Percentiles rank a stretch among this genome's conserved stretches.
These are phyloP conservation scores for Hygrophorus pudorinus DNA, from an alignment of 768 basidiomycete species.

Conservation along the genomic window DNA sequence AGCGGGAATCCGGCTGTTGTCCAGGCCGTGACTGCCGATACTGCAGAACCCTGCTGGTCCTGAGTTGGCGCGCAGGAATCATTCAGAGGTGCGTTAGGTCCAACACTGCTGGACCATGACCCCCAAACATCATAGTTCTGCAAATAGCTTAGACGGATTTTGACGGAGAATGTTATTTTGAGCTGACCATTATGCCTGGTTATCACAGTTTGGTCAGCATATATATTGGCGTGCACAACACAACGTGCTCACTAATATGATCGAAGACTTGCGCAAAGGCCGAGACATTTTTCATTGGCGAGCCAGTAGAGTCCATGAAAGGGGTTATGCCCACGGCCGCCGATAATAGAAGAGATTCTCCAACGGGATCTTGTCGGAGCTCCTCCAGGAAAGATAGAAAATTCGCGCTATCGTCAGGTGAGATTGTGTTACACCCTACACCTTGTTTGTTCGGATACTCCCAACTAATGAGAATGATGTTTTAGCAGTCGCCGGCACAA, in stretches of 20 bases:
- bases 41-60: conserved; percentile 65
- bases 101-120: conserved; percentile 44
- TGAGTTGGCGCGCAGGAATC: conserved; percentile 58
- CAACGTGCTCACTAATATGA: conserved; percentile 16
- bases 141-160: conserved; percentile 17
- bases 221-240: too few relatives aligned
- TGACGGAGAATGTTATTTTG: background rate
- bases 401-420: conserved; percentile 46
- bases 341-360: conserved; percentile 37
- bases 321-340: conserved; percentile 20
- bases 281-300: conserved; percentile 46
- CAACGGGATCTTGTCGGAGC: conserved; percentile 41
- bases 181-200: background rate
- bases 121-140: conserved; percentile 69
- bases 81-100: conserved; percentile 78
- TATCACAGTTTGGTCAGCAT: background rate
- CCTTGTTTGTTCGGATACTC: conserved; percentile 58
- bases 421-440: conserved; percentile 46
- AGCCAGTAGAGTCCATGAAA: conserved; percentile 30
- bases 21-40: conserved; percentile 69
- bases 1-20: conserved; percentile 66
- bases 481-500: background rate
- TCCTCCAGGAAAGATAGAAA: conserved; percentile 58
- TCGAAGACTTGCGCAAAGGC: conserved; percentile 49
- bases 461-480: conserved; percentile 36